These are phyloP conservation scores for Favolaschia claudopus DNA, from an alignment of 768 basidiomycete genomes.

Conservation along the genomic window DNA sequence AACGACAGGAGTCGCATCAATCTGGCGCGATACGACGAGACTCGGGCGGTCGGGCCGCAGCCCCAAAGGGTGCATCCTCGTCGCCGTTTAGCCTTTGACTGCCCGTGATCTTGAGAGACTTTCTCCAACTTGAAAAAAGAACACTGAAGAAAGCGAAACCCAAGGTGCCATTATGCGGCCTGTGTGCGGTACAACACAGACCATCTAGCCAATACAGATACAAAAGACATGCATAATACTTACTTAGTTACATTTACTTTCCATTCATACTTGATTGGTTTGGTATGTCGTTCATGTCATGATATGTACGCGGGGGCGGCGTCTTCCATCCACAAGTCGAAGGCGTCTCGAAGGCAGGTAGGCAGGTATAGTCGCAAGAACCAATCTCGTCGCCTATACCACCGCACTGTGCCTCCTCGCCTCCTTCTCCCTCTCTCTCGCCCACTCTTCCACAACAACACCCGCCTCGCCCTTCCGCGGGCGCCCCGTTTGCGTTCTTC, in stretches of 20 bases:
- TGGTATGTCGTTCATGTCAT: background rate
- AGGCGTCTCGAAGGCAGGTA: background rate
- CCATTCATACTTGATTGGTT: too few species aligned
- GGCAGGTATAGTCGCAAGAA: background rate
- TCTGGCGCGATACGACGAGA: too few species aligned
- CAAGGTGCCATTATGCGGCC: conserved; percentile 25
- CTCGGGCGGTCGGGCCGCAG: too few species aligned
- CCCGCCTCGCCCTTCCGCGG: conserved; percentile 12
- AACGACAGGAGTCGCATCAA: too few species aligned
- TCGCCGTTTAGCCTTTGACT: too few species aligned
- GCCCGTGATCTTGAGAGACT: too few species aligned
- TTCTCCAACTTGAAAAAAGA: too few species aligned
- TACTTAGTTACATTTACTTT: conserved; percentile 18
- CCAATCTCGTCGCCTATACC: background rate
- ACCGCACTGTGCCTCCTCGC: conserved; percentile 18
- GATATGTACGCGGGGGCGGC: background rate
- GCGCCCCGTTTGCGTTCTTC: background rate
- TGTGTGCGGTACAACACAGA: conserved; percentile 4
- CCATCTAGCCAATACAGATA: conserved; percentile 23
- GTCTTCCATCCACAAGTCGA: background rate
- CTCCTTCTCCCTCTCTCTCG: conserved; percentile 11
- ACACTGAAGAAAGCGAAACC: too few species aligned
- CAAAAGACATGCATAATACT: conserved; percentile 21
- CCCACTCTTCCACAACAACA: conserved; percentile 12
- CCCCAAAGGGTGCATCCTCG: too few species aligned